Evolutionary conservation across 805 yeast species (phyloP).

Genomic region (Candida lessepsii): DNA sequence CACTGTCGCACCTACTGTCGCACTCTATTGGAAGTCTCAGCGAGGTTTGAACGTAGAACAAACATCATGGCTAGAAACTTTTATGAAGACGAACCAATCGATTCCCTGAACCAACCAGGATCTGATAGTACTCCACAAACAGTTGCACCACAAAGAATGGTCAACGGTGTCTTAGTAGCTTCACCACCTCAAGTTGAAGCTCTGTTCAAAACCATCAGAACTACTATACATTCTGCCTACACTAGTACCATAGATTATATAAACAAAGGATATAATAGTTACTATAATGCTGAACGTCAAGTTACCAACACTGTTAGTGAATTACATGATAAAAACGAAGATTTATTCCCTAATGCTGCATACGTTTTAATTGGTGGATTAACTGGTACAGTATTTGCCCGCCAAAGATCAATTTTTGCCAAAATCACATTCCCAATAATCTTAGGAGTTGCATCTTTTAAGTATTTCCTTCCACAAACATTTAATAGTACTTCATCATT

Average conservation of each 20-base stretch:
- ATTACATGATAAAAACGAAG: conserved; percentile 65
- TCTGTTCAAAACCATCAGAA: conserved; percentile 48
- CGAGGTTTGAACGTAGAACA: background rate
- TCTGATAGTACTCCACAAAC: background rate
- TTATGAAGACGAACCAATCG: conserved; percentile 39
- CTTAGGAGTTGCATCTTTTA: conserved; percentile 65
- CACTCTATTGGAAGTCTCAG: background rate
- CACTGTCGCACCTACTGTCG: background rate
- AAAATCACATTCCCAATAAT: conserved; percentile 56
- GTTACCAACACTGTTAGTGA: conserved; percentile 62
- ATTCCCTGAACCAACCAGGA: background rate
- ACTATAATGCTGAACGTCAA: conserved; percentile 58
- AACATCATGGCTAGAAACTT: conserved; percentile 22
- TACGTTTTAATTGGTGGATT: conserved; percentile 69
- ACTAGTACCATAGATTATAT: conserved; percentile 30
- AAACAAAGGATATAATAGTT: conserved; percentile 48
- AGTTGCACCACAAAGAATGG: conserved; percentile 41
- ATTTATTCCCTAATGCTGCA: conserved; percentile 65
- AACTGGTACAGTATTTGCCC: conserved; percentile 70
- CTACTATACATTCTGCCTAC: conserved; percentile 20
- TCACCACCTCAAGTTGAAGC: conserved; percentile 50
- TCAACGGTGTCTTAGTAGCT: conserved; percentile 58
- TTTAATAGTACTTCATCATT: conserved; percentile 57
- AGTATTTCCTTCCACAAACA: conserved; percentile 70
- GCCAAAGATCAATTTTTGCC: conserved; percentile 58